Percentiles rank a stretch among this genome's conserved stretches.
Conservation (phyloP, 148 eudicot genomes). For the Camellia sinensis region DNA sequence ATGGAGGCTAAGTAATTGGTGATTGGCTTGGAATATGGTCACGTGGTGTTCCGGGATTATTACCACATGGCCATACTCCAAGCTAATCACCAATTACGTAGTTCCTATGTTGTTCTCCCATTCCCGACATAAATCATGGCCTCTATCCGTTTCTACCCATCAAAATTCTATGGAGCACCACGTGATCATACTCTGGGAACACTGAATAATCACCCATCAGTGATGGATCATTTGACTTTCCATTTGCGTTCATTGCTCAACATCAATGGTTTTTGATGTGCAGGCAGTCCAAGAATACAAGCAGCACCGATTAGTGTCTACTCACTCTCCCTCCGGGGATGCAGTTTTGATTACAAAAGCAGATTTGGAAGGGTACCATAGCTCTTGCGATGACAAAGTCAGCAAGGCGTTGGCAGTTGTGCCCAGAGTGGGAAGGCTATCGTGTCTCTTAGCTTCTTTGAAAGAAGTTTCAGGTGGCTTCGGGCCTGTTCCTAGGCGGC, state of each 20-base stretch:
- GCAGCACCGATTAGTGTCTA: conserved; percentile 30
- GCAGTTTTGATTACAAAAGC: conserved; percentile 53
- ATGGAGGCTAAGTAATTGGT: no score
- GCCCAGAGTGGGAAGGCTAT: conserved; percentile 29
- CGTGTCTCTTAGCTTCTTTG: conserved; percentile 49
- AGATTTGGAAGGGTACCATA: conserved; percentile 52
- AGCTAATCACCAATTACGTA: no score
- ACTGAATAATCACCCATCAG: background rate
- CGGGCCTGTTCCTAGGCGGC: conserved; percentile 38
- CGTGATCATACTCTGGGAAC: background rate
- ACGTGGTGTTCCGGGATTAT: no score
- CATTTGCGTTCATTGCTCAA: background rate
- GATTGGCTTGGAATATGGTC: no score
- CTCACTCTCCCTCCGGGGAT: conserved; percentile 35
- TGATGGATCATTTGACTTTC: background rate
- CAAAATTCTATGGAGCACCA: no score
- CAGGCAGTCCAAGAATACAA: conserved; percentile 71
- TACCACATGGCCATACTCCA: no score
- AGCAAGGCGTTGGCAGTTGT: conserved; percentile 36
- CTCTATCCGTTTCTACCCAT: no score
- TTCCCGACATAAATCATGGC: no score
- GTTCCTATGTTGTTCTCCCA: no score
- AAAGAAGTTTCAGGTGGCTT: conserved; percentile 34
- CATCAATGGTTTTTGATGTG: background rate
- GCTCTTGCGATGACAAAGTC: conserved; percentile 26